A percentile compares a stretch with the other conserved stretches of the same genome.
These are phyloP conservation scores for Boletus tomentosulus DNA, from an alignment of 768 basidiomycete species.

Conservation along the genomic window DNA sequence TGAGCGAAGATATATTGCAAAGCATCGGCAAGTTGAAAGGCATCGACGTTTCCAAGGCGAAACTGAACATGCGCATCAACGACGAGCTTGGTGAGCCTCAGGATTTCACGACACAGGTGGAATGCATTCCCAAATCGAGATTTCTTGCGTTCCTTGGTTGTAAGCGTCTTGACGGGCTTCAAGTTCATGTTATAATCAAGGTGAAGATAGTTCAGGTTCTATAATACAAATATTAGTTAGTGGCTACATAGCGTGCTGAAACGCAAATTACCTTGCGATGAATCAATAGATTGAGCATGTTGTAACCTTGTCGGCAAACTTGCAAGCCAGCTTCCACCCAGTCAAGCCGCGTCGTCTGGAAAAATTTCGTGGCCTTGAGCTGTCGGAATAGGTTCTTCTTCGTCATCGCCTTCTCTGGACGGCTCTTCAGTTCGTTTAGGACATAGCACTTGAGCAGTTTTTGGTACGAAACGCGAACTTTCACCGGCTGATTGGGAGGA, in stretches of 20 bases:
- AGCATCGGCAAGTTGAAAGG: conserved; percentile 98
- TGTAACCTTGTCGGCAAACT: conserved; percentile 98
- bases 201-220: conserved; percentile 92
- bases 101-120: conserved; percentile 95
- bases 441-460: conserved; percentile 96
- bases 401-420: conserved; percentile 93
- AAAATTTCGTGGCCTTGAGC: conserved; percentile 98
- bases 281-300: conserved; percentile 98
- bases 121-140: conserved; percentile 99
- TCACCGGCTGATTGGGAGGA: conserved; percentile 92
- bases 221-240: conserved; percentile 1
- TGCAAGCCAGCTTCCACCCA: conserved; percentile 99
- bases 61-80: conserved; percentile 99
- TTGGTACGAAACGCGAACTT: conserved; percentile 98
- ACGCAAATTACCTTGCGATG: conserved; percentile 77
- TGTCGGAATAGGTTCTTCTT: conserved; percentile 97
- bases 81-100: conserved; percentile 95
- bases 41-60: conserved; percentile 96
- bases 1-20: conserved; percentile 97
- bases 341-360: conserved; percentile 96
- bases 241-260: not conserved
- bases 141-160: conserved; percentile 99
- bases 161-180: conserved; percentile 96
- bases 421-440: conserved; percentile 86
- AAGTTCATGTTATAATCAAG: conserved; percentile 98